Conservation (phyloP, 805 yeast species). For the Candida parachauliodes region DNA sequence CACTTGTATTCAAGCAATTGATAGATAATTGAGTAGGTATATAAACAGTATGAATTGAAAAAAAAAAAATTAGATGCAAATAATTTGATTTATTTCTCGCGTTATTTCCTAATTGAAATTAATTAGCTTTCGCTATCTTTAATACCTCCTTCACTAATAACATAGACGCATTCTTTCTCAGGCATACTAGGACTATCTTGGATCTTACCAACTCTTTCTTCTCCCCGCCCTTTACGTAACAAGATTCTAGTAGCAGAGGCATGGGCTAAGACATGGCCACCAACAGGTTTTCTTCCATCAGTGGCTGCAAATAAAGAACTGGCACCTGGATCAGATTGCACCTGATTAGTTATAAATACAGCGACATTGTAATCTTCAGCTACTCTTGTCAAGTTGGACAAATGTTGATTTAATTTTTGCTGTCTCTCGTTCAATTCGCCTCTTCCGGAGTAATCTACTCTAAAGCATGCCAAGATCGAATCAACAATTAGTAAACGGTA, state of each 20-base stretch:
- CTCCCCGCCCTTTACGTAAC: conserved; percentile 15
- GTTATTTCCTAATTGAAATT: conserved; percentile 26
- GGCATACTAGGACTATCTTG: conserved; percentile 17
- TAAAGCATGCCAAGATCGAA: conserved; percentile 15
- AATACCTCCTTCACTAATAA: conserved; percentile 15
- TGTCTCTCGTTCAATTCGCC: conserved; percentile 17
- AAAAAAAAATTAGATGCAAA: conserved; percentile 1
- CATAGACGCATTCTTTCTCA: conserved; percentile 15
- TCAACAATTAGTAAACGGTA: conserved; percentile 14
- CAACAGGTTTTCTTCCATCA: conserved; percentile 17
- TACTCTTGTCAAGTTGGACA: conserved; percentile 12
- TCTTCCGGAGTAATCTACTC: conserved; percentile 16
- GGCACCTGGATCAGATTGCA: conserved; percentile 17
- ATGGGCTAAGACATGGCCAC: conserved; percentile 16
- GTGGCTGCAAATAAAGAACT: conserved; percentile 15
- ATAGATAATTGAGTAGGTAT: neutral
- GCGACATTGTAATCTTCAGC: conserved; percentile 16
- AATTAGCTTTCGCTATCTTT: conserved; percentile 14
- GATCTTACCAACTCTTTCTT: conserved; percentile 15
- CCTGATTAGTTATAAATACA: conserved; percentile 15
- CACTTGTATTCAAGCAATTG: neutral
- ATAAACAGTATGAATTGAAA: neutral
- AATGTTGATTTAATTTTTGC: conserved; percentile 16
- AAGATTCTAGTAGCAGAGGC: conserved; percentile 16
- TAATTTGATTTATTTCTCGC: conserved; percentile 13